Conservation (phyloP, 345 rosid genomes). For the Brassica juncea region DNA sequence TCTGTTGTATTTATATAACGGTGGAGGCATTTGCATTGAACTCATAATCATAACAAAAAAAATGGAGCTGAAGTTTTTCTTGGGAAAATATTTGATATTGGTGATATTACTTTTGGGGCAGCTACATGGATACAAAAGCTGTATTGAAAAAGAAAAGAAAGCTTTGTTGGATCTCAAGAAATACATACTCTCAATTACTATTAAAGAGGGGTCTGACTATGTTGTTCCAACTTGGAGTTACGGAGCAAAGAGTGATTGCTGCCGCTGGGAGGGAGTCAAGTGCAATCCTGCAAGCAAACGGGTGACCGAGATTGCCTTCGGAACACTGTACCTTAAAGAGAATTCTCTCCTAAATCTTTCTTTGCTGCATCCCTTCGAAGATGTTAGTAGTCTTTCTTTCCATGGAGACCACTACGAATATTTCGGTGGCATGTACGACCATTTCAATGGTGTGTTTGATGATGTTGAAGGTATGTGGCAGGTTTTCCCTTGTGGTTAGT, state of each 20-base stretch:
- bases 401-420: too few species aligned
- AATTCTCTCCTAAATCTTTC: neutral
- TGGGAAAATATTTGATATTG: neutral
- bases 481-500: too few species aligned
- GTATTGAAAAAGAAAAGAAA: neutral
- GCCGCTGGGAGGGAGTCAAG: neutral
- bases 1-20: too few species aligned
- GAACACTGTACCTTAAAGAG: neutral
- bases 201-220: neutral
- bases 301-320: neutral
- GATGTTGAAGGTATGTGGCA: too few species aligned
- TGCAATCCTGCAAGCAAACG: neutral
- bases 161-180: neutral
- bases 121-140: neutral
- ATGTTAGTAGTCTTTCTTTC: neutral
- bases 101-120: neutral
- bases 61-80: neutral
- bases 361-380: slow-evolving; percentile 29
- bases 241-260: slow-evolving; percentile 14
- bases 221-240: neutral
- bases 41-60: too few species aligned
- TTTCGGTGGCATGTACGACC: too few species aligned
- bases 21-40: too few species aligned
- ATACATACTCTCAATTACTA: neutral
- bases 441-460: too few species aligned